These are phyloP conservation scores for Sporothrix humicola DNA, from an alignment of 2,329 filamentous ascomycete species.

Conservation along the genomic window DNA sequence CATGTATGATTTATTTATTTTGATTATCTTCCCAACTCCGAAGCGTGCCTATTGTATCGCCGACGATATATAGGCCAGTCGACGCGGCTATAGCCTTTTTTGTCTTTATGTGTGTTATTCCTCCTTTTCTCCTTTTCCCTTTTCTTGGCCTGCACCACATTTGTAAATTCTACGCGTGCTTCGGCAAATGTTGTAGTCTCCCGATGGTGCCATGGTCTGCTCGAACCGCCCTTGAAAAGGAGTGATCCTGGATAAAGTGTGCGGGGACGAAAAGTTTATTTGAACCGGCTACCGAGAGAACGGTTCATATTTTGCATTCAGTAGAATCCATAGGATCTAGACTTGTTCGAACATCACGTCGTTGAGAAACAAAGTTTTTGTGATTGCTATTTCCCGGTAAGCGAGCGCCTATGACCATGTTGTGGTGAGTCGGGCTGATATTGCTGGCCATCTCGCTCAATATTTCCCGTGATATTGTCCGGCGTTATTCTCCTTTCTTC, in stretches of 20 bases:
- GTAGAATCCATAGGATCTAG: not conserved
- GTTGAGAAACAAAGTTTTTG: not conserved
- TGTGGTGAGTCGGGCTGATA: not conserved
- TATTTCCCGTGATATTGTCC: not conserved
- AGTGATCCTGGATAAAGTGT: not conserved
- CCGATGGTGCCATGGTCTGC: not conserved
- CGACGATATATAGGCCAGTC: not conserved
- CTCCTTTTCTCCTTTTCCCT: too few species aligned
- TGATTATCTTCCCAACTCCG: not conserved
- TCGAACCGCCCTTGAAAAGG: not conserved
- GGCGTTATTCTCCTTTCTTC: not conserved
- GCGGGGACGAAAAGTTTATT: not conserved
- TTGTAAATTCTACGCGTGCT: not conserved
- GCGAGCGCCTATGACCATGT: not conserved
- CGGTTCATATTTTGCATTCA: not conserved
- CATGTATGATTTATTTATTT: not conserved
- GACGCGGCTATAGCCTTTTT: not conserved
- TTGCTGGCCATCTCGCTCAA: not conserved
- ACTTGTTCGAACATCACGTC: not conserved
- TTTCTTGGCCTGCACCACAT: too few species aligned
- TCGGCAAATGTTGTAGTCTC: not conserved
- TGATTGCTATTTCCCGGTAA: constrained; percentile 13
- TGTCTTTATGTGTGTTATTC: not conserved
- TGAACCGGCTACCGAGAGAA: not conserved
- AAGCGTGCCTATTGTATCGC: not conserved